Percentiles rank a stretch among this genome's conserved stretches.
phyloP scores from a whole-genome alignment of 306 rosid species.

The Medicago arabica region DNA sequence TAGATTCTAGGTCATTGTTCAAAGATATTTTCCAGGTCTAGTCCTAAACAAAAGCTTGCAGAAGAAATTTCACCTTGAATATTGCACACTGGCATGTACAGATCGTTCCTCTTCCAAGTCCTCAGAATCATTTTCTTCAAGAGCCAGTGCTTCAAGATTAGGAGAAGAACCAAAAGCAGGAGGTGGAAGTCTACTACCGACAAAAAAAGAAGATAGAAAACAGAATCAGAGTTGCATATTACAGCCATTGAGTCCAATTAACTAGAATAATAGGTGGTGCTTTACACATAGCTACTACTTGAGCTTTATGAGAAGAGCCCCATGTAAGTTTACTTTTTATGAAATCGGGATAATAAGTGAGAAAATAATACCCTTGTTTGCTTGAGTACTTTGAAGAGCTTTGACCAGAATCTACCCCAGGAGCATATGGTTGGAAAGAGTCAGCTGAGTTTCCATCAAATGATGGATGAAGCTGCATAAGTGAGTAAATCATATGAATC shows the following conservation, averaged over 20 bases:
- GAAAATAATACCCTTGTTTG: slow-evolving; percentile 67
- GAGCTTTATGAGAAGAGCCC: slow-evolving; percentile 34
- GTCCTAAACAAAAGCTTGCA: slow-evolving; percentile 25
- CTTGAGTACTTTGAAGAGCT: slow-evolving; percentile 56
- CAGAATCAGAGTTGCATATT: slow-evolving; percentile 41
- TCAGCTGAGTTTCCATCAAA: slow-evolving; percentile 65
- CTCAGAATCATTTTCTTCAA: slow-evolving; percentile 61
- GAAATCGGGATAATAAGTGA: slow-evolving; percentile 22
- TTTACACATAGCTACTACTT: slow-evolving; percentile 14
- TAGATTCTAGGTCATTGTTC: slow-evolving; percentile 22
- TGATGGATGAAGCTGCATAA: slow-evolving; percentile 74
- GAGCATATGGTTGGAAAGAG: slow-evolving; percentile 50
- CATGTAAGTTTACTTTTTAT: slow-evolving; percentile 5
- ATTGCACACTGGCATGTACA: slow-evolving; percentile 62
- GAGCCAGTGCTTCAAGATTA: slow-evolving; percentile 95
- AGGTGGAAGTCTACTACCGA: slow-evolving; percentile 86
- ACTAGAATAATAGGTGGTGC: slow-evolving; percentile 16
- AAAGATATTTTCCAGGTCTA: slow-evolving; percentile 26
- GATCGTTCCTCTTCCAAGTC: slow-evolving; percentile 70
- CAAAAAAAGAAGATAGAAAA: slow-evolving; percentile 33
- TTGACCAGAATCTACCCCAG: slow-evolving; percentile 57
- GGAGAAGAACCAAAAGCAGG: slow-evolving; percentile 99
- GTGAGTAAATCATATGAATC: slow-evolving; percentile 2
- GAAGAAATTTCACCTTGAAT: slow-evolving; percentile 59
- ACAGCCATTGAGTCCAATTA: slow-evolving; percentile 18